These are phyloP conservation scores for Solanum appendiculatum DNA, from an alignment of 257 asterid genomes.

Conservation along the genomic window DNA sequence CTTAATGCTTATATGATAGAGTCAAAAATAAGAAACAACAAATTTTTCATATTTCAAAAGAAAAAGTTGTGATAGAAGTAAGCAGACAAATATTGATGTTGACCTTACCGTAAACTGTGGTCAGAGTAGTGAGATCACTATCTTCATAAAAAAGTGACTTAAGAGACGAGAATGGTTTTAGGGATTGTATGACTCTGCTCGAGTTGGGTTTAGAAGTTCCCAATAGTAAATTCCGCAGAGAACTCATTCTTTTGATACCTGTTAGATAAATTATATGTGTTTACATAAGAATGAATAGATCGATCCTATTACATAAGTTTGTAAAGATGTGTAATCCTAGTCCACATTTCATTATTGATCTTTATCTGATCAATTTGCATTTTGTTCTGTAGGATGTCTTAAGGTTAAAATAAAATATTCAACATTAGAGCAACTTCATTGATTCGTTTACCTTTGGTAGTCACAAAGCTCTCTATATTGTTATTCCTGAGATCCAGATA, in stretches of 20 bases:
- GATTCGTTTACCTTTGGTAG: not conserved
- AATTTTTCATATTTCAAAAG: too few species aligned
- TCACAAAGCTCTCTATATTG: not conserved
- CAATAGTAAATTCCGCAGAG: not conserved
- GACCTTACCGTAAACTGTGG: not conserved
- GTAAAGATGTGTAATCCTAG: too few species aligned
- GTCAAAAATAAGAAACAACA: not conserved
- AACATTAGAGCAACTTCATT: too few species aligned
- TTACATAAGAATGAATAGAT: too few species aligned
- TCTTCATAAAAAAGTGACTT: fast-evolving
- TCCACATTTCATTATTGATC: too few species aligned
- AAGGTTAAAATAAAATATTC: too few species aligned
- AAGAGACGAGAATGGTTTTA: not conserved
- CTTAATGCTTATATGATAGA: not conserved
- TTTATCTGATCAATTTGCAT: too few species aligned
- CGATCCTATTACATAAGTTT: too few species aligned
- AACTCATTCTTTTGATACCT: not conserved
- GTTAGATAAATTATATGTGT: not conserved
- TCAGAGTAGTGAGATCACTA: not conserved
- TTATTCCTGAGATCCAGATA: not conserved
- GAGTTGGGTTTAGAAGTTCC: not conserved
- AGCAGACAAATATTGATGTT: not conserved
- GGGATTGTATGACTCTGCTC: not conserved
- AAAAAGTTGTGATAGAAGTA: too few species aligned
- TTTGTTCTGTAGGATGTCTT: too few species aligned